A percentile compares a stretch with the other conserved stretches of the same genome.
Conservation (phyloP, 345 rosid genomes). For the Sisymbrium altissimum region DNA sequence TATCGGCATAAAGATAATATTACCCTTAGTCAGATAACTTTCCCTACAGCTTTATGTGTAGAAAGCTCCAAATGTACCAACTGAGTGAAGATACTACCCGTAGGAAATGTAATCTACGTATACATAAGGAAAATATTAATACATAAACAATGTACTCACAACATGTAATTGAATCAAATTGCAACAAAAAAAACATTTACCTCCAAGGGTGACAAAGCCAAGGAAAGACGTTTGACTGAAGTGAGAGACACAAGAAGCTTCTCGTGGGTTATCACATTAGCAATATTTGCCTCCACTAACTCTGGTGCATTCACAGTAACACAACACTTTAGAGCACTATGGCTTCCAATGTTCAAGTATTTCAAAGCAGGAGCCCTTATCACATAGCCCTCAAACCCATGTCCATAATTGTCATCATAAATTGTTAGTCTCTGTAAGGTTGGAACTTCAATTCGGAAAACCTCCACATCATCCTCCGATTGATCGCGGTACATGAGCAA, state of each 20-base stretch:
- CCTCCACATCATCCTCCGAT: background rate
- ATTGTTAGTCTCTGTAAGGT: background rate
- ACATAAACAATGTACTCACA: background rate
- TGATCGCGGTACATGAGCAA: background rate
- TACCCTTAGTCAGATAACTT: no score
- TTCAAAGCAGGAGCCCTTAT: background rate
- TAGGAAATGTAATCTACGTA: background rate
- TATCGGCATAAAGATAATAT: no score
- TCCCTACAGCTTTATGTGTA: constrained; percentile 1
- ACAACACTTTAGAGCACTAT: background rate
- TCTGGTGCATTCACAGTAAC: background rate
- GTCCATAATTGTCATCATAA: background rate
- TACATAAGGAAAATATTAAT: background rate
- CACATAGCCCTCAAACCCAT: background rate
- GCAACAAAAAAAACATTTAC: background rate
- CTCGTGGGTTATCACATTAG: background rate
- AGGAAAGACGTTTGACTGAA: background rate
- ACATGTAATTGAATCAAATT: background rate
- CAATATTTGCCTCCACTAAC: background rate
- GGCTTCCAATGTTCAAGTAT: background rate
- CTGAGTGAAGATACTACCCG: background rate
- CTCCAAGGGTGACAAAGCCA: background rate
- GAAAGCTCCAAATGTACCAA: background rate
- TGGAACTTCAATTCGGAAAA: background rate
- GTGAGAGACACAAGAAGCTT: background rate